Percentiles rank a stretch among this genome's conserved stretches.
Evolutionary conservation across 768 basidiomycete genomes (phyloP).

Genomic region (Serendipita sp.): DNA sequence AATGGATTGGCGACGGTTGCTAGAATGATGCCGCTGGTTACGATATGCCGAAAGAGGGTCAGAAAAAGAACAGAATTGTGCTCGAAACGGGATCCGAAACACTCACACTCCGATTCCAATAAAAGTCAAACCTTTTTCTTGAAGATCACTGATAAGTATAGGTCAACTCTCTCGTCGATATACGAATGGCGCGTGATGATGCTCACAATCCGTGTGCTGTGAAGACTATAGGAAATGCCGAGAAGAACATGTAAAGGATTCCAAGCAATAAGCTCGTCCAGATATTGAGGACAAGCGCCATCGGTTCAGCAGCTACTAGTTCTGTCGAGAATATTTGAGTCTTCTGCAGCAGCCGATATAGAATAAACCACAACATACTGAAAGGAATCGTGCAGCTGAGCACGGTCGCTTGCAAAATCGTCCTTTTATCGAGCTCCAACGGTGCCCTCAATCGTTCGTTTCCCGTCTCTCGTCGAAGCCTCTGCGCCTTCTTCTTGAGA

Average conservation of each 20-base stretch:
- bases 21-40: neutral
- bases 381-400: slow-evolving; percentile 59
- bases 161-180: neutral
- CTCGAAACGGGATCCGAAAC: slow-evolving; percentile 9
- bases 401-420: slow-evolving; percentile 31
- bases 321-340: slow-evolving; percentile 23
- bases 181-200: neutral
- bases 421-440: slow-evolving; percentile 34
- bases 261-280: slow-evolving; percentile 40
- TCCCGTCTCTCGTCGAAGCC: slow-evolving; percentile 40
- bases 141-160: slow-evolving; percentile 7
- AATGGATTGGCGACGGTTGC: neutral
- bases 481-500: slow-evolving; percentile 40
- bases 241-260: slow-evolving; percentile 30
- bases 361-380: slow-evolving; percentile 28
- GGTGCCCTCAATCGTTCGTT: slow-evolving; percentile 42
- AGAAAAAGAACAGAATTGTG: neutral
- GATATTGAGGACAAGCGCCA: slow-evolving; percentile 54
- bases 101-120: slow-evolving; percentile 17
- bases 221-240: slow-evolving; percentile 21
- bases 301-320: slow-evolving; percentile 49
- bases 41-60: no score
- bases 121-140: slow-evolving; percentile 20
- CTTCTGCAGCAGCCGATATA: neutral
- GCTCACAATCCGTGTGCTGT: slow-evolving; percentile 21